These are phyloP conservation scores for Boletus bicolor DNA, from an alignment of 768 basidiomycete species.

Conservation along the genomic window DNA sequence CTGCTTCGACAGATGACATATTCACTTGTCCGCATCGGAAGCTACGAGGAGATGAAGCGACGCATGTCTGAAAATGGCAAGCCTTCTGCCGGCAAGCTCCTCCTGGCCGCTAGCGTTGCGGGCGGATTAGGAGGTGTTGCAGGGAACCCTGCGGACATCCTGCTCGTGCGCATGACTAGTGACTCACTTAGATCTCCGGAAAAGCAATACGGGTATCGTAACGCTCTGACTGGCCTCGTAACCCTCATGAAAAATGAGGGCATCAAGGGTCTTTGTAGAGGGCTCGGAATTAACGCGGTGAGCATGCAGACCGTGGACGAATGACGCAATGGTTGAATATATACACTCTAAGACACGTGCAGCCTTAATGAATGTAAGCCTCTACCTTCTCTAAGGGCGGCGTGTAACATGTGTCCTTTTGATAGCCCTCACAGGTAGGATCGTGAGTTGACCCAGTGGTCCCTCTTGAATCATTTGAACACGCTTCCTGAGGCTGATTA, in stretches of 20 bases:
- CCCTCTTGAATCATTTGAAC: neutral
- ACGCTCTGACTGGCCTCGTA: conserved; percentile 72
- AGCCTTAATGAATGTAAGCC: conserved; percentile 69
- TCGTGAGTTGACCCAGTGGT: conserved; percentile 52
- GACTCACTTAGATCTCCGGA: conserved; percentile 74
- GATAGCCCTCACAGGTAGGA: conserved; percentile 75
- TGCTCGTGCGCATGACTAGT: conserved; percentile 85
- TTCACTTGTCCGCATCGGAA: conserved; percentile 79
- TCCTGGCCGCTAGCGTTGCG: conserved; percentile 65
- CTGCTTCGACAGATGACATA: conserved; percentile 90
- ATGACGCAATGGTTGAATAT: conserved; percentile 7
- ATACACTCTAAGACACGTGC: conserved; percentile 47
- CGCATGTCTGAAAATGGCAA: conserved; percentile 48
- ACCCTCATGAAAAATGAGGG: conserved; percentile 69
- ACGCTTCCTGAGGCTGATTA: conserved; percentile 1
- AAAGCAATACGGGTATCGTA: conserved; percentile 72
- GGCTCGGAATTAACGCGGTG: conserved; percentile 77
- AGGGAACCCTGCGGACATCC: conserved; percentile 78
- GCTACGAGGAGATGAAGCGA: conserved; percentile 74
- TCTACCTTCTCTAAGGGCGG: neutral
- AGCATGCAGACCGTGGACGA: conserved; percentile 20
- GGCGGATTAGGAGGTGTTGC: conserved; percentile 81
- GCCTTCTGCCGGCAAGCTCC: conserved; percentile 52
- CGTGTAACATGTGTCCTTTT: conserved; percentile 4
- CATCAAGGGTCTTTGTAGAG: conserved; percentile 61